Evolutionary conservation across 2,329 filamentous ascomycete genomes (phyloP), one percentile per base, ranked within the genome.

Genomic region (Fusarium tanahbumbuense): DNA sequence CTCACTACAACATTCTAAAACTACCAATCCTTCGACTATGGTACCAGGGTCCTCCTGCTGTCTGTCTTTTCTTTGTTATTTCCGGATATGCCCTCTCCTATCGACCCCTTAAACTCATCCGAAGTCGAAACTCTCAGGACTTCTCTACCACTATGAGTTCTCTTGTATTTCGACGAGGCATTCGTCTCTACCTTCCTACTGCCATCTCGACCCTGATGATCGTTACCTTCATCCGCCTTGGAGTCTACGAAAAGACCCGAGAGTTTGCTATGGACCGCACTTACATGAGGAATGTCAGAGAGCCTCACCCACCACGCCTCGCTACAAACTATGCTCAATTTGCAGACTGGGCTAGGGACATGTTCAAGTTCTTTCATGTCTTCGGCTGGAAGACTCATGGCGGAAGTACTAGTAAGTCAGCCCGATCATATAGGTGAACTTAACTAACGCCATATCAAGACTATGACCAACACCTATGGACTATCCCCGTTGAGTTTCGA

Each of bases 21-120:
- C 80, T 88, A 3, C 87, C 87, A 10, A 82, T 88, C 64, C 57
- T 89, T 20, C 81, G 87, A 16, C 78, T 89, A 6, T 80, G 85
- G 61, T 88, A 85, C 73, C 84, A 85, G 54, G 87, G 86, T 1
- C 86, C 85, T 5, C 83, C 86, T 0, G 87, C 86, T 71, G 87
- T 89, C 41, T 86, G 84, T 76, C 78, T 89, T 68, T 90, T 90
- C 80, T 90, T 89, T 74, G 84, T 89, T 72, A 86, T 89, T 46
- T 88, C 86, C 1, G 88, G 88, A 22, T 90, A 89, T 76, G 88
- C 87, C 5, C 80, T 91, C 15, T 85, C 84, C 30, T 83, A 89
- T 58, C 82, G 82, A 47, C 84, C 85, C 2, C 71, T 88, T n/a
- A 84, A 83, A 66, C 79, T 86, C 50, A 76, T 80, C 25, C 81